Base-by-base conservation (phyloP, 371 early-diverging fungal genomes). In the Fennellomyces sp. region DNA sequence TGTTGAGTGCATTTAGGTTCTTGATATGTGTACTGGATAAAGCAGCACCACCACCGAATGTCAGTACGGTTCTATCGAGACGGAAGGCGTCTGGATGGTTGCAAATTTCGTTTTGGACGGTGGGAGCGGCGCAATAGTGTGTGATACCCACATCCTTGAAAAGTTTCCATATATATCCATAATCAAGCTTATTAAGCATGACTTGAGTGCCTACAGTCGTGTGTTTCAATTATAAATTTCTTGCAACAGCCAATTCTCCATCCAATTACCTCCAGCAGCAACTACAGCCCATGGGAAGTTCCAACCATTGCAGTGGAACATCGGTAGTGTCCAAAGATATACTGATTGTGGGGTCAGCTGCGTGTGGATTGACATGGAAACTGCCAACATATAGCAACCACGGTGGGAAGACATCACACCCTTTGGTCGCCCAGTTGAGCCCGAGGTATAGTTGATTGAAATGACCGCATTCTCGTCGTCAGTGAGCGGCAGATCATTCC, bases 221-320 rank as follows among this genome's bases (percentile, higher is more conserved):
- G n/a, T n/a, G n/a, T 6, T 25, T 6, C n/a, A 15, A 33, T 1
- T 31, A 7, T 29, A 2, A 52, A 42, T 52, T 21, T 12, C 26
- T n/a, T 45, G 8, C 25, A 21, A n/a, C n/a, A n/a, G n/a, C n/a
- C n/a, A n/a, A n/a, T 28, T 50, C 36, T 36, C 7, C 28, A 11
- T 17, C 10, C 6, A 47, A 52, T 48, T 55, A 58, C 75, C 76
- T 33, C 83, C 82, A 5, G 80, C 77, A n/a, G 87, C 83, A 0
- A 82, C 76, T 1, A 86, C 61, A 8, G 87, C 80, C 82, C 87
- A 89, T 28, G 85, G 86, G 58, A 85, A 88, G 28, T 78, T 73
- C 90, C 90, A 89, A 64, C 75, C 86, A 58, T 82, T 85, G 52
- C 86, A 87, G 63, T 89, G 90, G 62, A 89, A 89, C 77, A 88